Conservation (phyloP, 1,284 basidiomycete species). For the Pseudozyma sp. region DNA sequence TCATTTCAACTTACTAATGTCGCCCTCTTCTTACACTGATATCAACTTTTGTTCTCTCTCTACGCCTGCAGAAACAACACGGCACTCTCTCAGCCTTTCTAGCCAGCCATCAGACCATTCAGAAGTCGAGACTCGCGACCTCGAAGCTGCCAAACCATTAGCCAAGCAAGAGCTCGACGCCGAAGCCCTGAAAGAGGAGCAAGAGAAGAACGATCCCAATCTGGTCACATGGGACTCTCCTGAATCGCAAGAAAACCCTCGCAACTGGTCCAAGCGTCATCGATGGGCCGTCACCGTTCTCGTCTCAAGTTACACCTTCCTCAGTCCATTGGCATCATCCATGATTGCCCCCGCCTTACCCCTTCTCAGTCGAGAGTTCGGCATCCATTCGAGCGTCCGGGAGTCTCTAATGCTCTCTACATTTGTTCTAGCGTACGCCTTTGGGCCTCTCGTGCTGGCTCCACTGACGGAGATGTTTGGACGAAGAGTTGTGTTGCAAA, state of each 20-base stretch:
- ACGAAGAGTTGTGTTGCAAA: conserved; percentile 54
- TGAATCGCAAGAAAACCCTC: conserved; percentile 76
- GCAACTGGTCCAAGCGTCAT: conserved; percentile 75
- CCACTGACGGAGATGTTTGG: conserved; percentile 75
- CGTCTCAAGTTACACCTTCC: conserved; percentile 58
- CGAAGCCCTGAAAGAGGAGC: conserved; percentile 1
- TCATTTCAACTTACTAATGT: no score
- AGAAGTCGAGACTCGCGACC: background rate
- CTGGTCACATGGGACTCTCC: conserved; percentile 76
- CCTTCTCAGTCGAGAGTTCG: conserved; percentile 47
- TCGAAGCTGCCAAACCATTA: conserved; percentile 22
- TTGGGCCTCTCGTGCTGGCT: conserved; percentile 57
- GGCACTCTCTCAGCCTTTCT: conserved; percentile 13
- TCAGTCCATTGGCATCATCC: conserved; percentile 58
- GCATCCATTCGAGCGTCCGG: conserved; percentile 31
- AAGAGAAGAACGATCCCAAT: conserved; percentile 44
- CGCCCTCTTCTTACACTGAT: no score
- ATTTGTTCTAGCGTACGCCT: conserved; percentile 59
- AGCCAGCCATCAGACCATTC: background rate
- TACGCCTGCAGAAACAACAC: conserved; percentile 20
- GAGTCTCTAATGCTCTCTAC: conserved; percentile 55
- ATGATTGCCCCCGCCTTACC: conserved; percentile 65
- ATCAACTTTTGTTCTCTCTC: no score
- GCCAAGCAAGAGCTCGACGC: background rate
- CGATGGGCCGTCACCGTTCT: conserved; percentile 76